Base-by-base conservation (phyloP, 148 eudicot species). In the Silene conica region DNA sequence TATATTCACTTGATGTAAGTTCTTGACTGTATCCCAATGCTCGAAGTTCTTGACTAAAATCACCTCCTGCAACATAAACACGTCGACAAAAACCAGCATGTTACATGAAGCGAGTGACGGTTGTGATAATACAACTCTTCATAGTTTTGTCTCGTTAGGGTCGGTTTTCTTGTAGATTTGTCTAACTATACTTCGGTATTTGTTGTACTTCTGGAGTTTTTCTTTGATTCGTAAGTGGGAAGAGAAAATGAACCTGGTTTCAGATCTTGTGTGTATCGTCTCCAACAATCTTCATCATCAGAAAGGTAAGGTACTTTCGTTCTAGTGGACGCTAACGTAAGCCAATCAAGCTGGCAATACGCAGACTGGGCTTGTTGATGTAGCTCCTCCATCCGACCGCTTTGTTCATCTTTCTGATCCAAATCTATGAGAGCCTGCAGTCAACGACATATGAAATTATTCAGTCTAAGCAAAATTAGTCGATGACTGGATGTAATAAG, bases 361-460 rank as follows among this genome's bases (percentile, higher is more conserved):
- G 91, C 80, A 55, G 84, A 59, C 11, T 16, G 81, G 73, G 91
- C 80, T 55, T 78, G 83, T 75, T 75, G 63, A 78, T 86, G 83
- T 52, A 87, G 78, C 67, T 82, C 87, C 48, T 86, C 89, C 81
- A 83, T 66, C 69, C 74, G 84, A 74, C 87, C 88, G 55, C 26
- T 58, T 56, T 82, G 77, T 76, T 85, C 98, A 74, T 90, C 97
- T 67, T 81, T 67, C 57, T 82, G 88, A 77, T 95, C 98, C 96
- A 95, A 86, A 50, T 90, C 96, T 69, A 95, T 86, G 34, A 92
- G 86, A 63, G 80, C 82, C 98, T 95, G 85, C 71, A 52, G 50
- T 65, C 38, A 62, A 23, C 1, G 18, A 50, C 11, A 43, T 74
- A 76, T 16, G 26, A 64, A 21, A 74, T 22, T 43, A 18, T 31